Evolutionary conservation across 345 rosid genomes (phyloP), one percentile per base, ranked within the genome.

Genomic region (Rhodamnia rubescens): DNA sequence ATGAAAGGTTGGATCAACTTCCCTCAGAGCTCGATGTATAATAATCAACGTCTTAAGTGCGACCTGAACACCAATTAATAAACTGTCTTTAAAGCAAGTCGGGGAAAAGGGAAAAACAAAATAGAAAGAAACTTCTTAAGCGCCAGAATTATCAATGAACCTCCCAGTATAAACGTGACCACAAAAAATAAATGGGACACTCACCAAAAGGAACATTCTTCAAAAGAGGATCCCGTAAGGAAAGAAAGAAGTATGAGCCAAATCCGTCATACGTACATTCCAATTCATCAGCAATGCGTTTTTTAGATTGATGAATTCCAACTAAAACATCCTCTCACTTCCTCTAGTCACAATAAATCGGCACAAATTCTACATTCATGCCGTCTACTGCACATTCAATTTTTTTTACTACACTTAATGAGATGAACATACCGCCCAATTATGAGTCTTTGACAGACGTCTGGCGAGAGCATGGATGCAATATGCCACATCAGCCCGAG

Each of bases 401-500:
- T 29, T 82, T 82, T 32, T 20, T 0, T 12, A 54, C 20, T 21
- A 27, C 32, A 82, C 57, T 53, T 82, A 53, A 82, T 11, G n/a
- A 75, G 81, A 86, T 16, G 54, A 42, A 89, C 92, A 81, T 95
- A 97, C 99, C 92, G 97, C 99, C 99, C 99, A 97, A 84, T 97
- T 97, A 90, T 93, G 98, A 0, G 99, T 97, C 93, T 89, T 96
- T 3, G 99, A 87, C 84, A 97, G 89, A 83, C 99, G 90, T 86
- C 96, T 92, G 2, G 99, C 96, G 75, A 97, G 94, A 87, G 93
- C 97, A 88, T 96, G 99, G 86, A 97, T 97, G 87, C 98, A 96
- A 83, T 97, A 97, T 18, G 99, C 99, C 58, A 97, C 99, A 93
- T 97, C 98, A 59, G 99, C 99, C 12, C 99, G 95, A 86, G 99